These are phyloP conservation scores for Lasiosphaeriaceae sp. DNA, from an alignment of 495 filamentous ascomycete genomes.

Conservation along the genomic window DNA sequence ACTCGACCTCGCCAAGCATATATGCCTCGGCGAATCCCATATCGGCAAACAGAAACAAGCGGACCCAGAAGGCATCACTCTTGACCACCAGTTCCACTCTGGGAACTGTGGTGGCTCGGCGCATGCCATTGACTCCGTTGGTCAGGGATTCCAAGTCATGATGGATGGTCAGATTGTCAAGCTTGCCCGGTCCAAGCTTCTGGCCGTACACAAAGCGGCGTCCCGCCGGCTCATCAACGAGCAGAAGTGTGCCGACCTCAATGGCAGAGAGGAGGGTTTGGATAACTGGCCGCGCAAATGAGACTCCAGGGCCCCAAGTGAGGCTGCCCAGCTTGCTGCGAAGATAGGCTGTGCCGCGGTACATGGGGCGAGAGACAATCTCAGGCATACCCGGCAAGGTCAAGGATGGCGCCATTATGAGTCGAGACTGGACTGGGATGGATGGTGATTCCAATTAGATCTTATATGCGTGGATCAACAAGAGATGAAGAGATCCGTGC, in stretches of 20 bases:
- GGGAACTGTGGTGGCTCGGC: constrained; percentile 21
- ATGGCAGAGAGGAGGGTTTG: constrained; percentile 40
- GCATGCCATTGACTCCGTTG: constrained; percentile 13
- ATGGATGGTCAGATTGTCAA: constrained; percentile 15
- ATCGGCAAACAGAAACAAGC: constrained; percentile 61
- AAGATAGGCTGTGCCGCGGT: constrained; percentile 26
- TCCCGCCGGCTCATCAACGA: constrained; percentile 36
- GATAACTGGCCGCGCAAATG: constrained; percentile 35
- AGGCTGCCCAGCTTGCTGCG: constrained; percentile 33
- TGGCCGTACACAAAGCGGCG: constrained; percentile 30
- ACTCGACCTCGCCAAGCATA: constrained; percentile 65
- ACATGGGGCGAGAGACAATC: constrained; percentile 8
- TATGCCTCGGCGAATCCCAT: constrained; percentile 74
- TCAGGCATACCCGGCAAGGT: neutral
- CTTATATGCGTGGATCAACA: neutral
- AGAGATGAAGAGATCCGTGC: no score
- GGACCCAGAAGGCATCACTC: constrained; percentile 62
- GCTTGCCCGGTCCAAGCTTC: constrained; percentile 15
- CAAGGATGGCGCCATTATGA: neutral
- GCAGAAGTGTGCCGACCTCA: constrained; percentile 36
- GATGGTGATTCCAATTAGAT: neutral
- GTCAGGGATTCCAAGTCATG: neutral
- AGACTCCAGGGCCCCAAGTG: constrained; percentile 36
- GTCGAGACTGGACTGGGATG: neutral
- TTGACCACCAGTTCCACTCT: constrained; percentile 49